Evolutionary conservation across 2,329 filamentous ascomycete genomes (phyloP).

Genomic region (Ilyonectria robusta): DNA sequence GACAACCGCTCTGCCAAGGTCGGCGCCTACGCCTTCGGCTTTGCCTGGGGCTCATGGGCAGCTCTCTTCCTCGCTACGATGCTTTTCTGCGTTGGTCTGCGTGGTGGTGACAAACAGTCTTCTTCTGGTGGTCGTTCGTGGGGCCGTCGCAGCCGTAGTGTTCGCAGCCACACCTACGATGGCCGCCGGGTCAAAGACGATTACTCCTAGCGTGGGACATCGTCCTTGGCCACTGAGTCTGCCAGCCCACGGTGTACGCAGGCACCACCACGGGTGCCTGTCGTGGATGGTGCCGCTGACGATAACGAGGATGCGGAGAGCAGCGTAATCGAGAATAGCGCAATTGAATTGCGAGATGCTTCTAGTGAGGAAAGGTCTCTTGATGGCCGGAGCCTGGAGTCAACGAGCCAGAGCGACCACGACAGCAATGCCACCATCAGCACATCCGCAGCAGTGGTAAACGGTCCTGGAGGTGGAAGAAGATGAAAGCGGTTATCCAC

Average conservation of each 20-base stretch:
- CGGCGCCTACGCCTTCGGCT: constrained; percentile 80
- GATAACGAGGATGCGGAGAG: background rate
- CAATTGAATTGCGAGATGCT: background rate
- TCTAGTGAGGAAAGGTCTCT: background rate
- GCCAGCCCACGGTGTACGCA: background rate
- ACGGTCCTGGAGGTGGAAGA: constrained; percentile 8
- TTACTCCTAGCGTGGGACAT: constrained; percentile 64
- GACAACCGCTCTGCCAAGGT: constrained; percentile 71
- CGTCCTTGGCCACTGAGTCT: constrained; percentile 9
- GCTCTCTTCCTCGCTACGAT: constrained; percentile 76
- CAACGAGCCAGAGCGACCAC: background rate
- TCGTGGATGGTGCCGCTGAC: constrained; percentile 5
- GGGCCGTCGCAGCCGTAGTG: constrained; percentile 50
- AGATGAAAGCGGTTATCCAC: background rate
- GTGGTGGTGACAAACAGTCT: constrained; percentile 60
- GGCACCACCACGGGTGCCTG: background rate
- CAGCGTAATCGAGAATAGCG: background rate
- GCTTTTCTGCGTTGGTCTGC: constrained; percentile 76
- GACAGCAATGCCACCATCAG: background rate
- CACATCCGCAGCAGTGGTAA: background rate
- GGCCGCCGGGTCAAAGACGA: constrained; percentile 78
- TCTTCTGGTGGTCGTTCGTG: constrained; percentile 50
- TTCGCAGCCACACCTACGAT: constrained; percentile 57
- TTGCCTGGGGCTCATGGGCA: constrained; percentile 81
- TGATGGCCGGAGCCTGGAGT: background rate